A percentile compares a stretch with the other conserved stretches of the same genome.
Evolutionary conservation across 2,329 filamentous ascomycete species (phyloP).

Genomic region (Pseudocercospora fijiensis): DNA sequence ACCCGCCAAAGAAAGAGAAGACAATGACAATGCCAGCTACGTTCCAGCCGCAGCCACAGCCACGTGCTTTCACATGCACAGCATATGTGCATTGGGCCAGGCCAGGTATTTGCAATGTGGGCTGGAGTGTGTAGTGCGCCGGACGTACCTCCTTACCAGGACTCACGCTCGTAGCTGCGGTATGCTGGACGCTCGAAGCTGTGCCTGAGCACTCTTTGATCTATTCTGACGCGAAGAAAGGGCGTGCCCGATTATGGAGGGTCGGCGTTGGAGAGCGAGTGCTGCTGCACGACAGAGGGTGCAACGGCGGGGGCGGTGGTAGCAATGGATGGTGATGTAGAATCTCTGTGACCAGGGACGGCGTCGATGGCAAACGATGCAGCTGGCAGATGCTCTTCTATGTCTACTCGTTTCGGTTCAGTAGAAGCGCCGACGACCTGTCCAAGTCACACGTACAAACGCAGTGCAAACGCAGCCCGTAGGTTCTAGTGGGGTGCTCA

Average conservation of each 20-base stretch:
- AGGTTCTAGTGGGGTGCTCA: background rate
- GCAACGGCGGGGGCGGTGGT: background rate
- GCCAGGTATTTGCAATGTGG: slow-evolving; percentile 12
- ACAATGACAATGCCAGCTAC: slow-evolving; percentile 17
- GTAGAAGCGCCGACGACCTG: slow-evolving; percentile 2
- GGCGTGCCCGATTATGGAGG: background rate
- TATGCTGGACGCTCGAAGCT: background rate
- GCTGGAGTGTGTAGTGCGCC: background rate
- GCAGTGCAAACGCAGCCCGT: slow-evolving; percentile 1
- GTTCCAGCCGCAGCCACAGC: slow-evolving; percentile 13
- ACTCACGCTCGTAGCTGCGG: background rate
- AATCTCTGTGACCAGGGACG: background rate
- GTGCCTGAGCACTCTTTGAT: background rate
- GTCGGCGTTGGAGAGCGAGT: background rate
- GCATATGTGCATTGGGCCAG: slow-evolving; percentile 14
- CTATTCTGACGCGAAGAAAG: background rate
- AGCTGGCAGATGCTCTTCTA: background rate
- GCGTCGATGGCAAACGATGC: background rate
- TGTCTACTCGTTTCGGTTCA: background rate
- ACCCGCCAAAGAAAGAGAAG: slow-evolving; percentile 5
- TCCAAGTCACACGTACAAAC: background rate
- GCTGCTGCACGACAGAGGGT: slow-evolving; percentile 3
- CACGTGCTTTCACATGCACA: slow-evolving; percentile 25
- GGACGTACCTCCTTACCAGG: background rate
- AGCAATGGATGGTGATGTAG: too few species aligned